Base-by-base conservation (phyloP, 2,329 filamentous ascomycete species). In the Cercospora citrullina region DNA sequence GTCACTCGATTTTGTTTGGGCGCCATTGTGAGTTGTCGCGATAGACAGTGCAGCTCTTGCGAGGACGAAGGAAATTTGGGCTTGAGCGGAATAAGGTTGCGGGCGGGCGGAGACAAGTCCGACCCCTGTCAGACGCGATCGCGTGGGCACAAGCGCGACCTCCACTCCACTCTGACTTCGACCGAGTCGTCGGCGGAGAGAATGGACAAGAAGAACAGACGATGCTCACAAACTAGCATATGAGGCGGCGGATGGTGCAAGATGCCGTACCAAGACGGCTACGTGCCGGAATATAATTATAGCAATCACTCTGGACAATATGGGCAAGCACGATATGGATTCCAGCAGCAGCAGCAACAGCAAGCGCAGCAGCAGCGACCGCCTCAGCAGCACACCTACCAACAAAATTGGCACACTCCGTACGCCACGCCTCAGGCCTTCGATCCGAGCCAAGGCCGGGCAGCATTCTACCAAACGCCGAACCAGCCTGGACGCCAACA, bases 211-310 rank as follows among this genome's bases (percentile, higher is more conserved):
- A 58, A 33, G 18, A 45, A 30, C n/a, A 18, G 48, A 26, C 30
- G n/a, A n/a, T 10, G 18, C n/a, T 55, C 51, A 16, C 12, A 18
- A 53, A 4, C 26, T 58, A 16, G 28, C 18, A 31, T 31, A 51
- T 36, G 62, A 14, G 21, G 31, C 26, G 48, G 23, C 6, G n/a
- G 18, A 28, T 23, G 18, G 21, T 23, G 21, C 39, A 60, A 58
- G 21, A 72, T 72, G 70, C 70, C 70, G 23, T 72, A 72, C 57
- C 66, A 69, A 48, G 68, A 64, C 21, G 58, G 65, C 26, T 67
- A 69, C 48, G 64, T 69, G 63, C 67, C 69, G 31, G 61, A 64
- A 12, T 55, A 51, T 26, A 31, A 64, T 31, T 64, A 67, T 26
- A 57, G 45, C 57, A 64, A 53, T 28, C 39, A 65, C 42, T 33